Base-by-base conservation (phyloP, 2,329 filamentous ascomycete genomes). In the Aspergillus aculeatinus region DNA sequence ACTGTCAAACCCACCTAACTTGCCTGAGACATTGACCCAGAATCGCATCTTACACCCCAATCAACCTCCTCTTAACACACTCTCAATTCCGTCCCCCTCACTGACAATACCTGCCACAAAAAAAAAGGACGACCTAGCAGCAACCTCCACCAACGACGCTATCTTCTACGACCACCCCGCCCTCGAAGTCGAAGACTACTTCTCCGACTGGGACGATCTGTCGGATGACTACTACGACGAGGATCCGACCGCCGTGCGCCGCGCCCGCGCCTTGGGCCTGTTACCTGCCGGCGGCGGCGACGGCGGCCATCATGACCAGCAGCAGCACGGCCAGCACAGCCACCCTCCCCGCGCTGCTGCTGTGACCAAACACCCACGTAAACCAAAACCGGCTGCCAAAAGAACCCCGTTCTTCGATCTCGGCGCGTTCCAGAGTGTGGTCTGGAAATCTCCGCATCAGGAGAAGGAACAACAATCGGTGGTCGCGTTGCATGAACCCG, bases 201-300 rank as follows among this genome's bases (percentile, higher is more conserved):
- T 71, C 65, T 77, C 75, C 54, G 79, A 81, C 63, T 80, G 77
- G 76, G 77, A 79, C 50, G 78, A 79, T 29, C 74, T 78, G 49
- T 76, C 77, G 14, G 77, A 80, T 55, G 77, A 80, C 60, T 79
- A 78, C 64, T 75, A 77, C 59, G 77, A 80, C 48, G 76, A 79
- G 55, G 77, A 79, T 35, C 72, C 77, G 16, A 74, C 72, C 5
- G 68, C 72, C 35, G 66, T 71, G 9, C 66, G 64, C 23, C 57
- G 61, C 48, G 64, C 64, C 25, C 63, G 68, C 9, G 65, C 63
- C 48, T 63, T 64, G 57, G 64, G 60, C 27, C 48, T 48, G 25
- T 58, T 47, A 39, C 19, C 44, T 49, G 48, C 33, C 14, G 33
- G 11, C 33, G 59, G 14, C 39, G 16, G 12, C 39, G 25, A 51